These are phyloP conservation scores for Cucurbitaria berberidis DNA, from an alignment of 2,329 filamentous ascomycete species.

Conservation along the genomic window DNA sequence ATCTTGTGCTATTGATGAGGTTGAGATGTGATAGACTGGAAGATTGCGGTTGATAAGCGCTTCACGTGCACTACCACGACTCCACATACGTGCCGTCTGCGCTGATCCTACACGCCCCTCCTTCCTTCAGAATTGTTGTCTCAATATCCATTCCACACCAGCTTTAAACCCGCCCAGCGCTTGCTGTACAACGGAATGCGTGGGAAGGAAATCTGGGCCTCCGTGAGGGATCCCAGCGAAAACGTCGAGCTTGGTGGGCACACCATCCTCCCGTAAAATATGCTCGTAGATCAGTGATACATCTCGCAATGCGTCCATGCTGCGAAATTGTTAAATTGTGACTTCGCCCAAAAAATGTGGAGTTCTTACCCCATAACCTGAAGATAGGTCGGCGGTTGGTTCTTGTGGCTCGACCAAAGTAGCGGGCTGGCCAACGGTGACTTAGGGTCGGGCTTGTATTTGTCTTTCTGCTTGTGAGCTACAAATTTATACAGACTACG, in stretches of 20 bases:
- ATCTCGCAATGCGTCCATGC: slow-evolving; percentile 58
- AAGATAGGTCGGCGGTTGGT: slow-evolving; percentile 57
- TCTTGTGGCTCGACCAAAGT: slow-evolving; percentile 24
- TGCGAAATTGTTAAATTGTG: not conserved
- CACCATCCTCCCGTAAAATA: slow-evolving; percentile 53
- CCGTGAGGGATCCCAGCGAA: slow-evolving; percentile 54
- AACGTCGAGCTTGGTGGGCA: slow-evolving; percentile 54
- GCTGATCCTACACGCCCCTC: not conserved
- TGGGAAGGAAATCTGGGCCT: slow-evolving; percentile 46
- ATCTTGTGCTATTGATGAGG: no score
- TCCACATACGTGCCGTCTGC: not conserved
- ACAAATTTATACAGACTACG: no score
- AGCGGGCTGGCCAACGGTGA: slow-evolving; percentile 37
- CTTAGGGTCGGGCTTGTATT: slow-evolving; percentile 39
- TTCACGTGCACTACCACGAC: not conserved
- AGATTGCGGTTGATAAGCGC: no score
- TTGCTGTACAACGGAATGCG: slow-evolving; percentile 31
- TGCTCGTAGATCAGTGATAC: slow-evolving; percentile 61
- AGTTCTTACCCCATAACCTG: slow-evolving; percentile 53
- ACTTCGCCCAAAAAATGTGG: not conserved
- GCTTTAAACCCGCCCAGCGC: slow-evolving; percentile 36
- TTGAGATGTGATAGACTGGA: no score
- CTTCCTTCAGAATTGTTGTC: slow-evolving; percentile 5
- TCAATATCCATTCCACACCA: slow-evolving; percentile 48
- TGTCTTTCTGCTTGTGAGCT: slow-evolving; percentile 8